phyloP scores from a whole-genome alignment of 441 rosid genomes.

The Manihot esculenta region DNA sequence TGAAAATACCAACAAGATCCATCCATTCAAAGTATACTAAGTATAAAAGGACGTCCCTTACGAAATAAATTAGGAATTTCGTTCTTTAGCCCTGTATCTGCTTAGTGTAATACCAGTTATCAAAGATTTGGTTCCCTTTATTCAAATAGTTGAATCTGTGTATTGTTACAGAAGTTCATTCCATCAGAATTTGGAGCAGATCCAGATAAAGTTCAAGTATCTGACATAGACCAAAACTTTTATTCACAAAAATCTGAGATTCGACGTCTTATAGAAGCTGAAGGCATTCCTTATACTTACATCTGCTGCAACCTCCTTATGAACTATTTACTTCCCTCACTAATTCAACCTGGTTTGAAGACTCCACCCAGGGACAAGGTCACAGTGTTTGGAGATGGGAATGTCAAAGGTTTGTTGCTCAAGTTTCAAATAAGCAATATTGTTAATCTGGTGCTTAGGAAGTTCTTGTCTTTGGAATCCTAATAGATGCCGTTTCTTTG shows the following conservation, averaged over 20 bases:
- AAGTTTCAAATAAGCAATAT: neutral
- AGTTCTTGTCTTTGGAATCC: neutral
- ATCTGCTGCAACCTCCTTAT: slow-evolving; percentile 50
- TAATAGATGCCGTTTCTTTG: slow-evolving; percentile 18
- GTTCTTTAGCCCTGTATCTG: neutral
- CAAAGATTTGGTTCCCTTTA: neutral
- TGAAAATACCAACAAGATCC: neutral
- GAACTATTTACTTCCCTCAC: slow-evolving; percentile 51
- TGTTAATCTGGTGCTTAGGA: neutral
- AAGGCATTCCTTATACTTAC: slow-evolving; percentile 55
- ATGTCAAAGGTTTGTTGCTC: slow-evolving; percentile 42
- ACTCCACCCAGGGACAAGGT: slow-evolving; percentile 56
- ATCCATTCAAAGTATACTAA: neutral
- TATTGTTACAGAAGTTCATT: slow-evolving; percentile 50
- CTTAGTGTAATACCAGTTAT: neutral
- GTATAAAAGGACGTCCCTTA: neutral
- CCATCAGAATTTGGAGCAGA: slow-evolving; percentile 71
- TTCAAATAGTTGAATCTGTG: neutral
- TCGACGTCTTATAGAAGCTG: slow-evolving; percentile 53
- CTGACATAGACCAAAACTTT: slow-evolving; percentile 40
- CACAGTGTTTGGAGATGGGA: slow-evolving; percentile 53
- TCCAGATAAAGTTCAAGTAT: slow-evolving; percentile 47
- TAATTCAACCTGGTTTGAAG: slow-evolving; percentile 52
- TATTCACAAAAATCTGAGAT: slow-evolving; percentile 48
- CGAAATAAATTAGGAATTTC: slow-evolving; percentile 2